Conservation (phyloP, 2,329 filamentous ascomycete genomes). For the Ophiocordyceps sinensis region DNA sequence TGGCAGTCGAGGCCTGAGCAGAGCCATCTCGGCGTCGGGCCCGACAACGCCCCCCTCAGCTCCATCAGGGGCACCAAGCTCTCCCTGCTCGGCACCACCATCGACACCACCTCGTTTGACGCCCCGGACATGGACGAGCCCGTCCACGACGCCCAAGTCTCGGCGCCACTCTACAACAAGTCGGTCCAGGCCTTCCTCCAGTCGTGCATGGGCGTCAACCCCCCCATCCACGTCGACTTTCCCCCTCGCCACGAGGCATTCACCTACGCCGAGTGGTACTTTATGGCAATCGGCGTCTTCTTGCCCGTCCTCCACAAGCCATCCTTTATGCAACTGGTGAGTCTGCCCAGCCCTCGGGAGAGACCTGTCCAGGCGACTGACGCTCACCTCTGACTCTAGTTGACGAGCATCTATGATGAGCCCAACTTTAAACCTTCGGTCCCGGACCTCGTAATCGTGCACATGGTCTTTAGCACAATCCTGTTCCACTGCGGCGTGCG, state of each 20-base stretch:
- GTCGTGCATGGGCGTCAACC: slow-evolving; percentile 46
- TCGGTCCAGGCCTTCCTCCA: slow-evolving; percentile 58
- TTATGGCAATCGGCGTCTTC: slow-evolving; percentile 57
- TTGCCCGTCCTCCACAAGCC: slow-evolving; percentile 66
- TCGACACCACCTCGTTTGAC: slow-evolving; percentile 63
- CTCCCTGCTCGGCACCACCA: slow-evolving; percentile 65
- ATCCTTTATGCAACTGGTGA: slow-evolving; percentile 53
- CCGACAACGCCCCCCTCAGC: slow-evolving; percentile 50
- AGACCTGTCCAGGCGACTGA: not conserved
- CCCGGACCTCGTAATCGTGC: slow-evolving; percentile 54
- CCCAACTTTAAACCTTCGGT: slow-evolving; percentile 43
- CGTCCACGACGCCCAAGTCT: slow-evolving; percentile 19
- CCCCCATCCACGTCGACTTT: slow-evolving; percentile 40
- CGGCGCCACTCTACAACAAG: slow-evolving; percentile 47
- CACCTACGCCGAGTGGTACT: slow-evolving; percentile 61
- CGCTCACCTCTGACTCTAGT: slow-evolving; percentile 18
- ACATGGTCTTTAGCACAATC: slow-evolving; percentile 69
- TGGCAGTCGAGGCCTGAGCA: slow-evolving; percentile 35
- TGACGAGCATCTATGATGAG: slow-evolving; percentile 57
- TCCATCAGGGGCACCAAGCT: slow-evolving; percentile 63
- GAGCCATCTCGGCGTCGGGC: slow-evolving; percentile 51
- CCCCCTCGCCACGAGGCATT: slow-evolving; percentile 51
- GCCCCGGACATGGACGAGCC: slow-evolving; percentile 50
- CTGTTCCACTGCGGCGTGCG: slow-evolving; percentile 64
- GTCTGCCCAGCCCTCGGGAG: slow-evolving; percentile 8